phyloP scores from a whole-genome alignment of 257 asterid species.

The Prunella vulgaris region DNA sequence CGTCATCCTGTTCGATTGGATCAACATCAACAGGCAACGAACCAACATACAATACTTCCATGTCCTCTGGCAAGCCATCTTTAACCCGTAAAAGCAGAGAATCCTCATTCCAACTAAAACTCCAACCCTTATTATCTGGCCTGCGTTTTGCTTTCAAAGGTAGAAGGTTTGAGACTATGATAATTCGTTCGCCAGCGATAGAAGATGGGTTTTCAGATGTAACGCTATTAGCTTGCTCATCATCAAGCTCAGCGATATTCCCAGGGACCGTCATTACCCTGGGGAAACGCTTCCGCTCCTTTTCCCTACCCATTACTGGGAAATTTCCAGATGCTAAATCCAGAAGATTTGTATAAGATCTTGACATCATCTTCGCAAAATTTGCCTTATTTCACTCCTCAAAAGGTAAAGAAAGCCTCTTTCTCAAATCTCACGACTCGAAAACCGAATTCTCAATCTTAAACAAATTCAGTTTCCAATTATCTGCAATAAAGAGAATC shows the following conservation, averaged over 20 bases:
- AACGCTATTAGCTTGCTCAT: constrained; percentile 68
- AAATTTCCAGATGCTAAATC: constrained; percentile 88
- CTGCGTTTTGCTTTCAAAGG: constrained; percentile 74
- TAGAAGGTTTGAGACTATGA: constrained; percentile 67
- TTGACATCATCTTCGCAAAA: constrained; percentile 66
- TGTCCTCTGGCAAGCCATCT: constrained; percentile 81
- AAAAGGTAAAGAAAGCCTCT: neutral
- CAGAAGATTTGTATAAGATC: constrained; percentile 78
- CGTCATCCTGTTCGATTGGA: constrained; percentile 77
- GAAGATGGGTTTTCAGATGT: constrained; percentile 77
- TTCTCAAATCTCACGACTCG: constrained; percentile 27
- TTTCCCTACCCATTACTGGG: constrained; percentile 67
- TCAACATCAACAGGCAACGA: constrained; percentile 66
- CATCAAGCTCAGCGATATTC: constrained; percentile 68
- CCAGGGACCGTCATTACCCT: constrained; percentile 91
- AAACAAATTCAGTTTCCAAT: constrained; percentile 24
- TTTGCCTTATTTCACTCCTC: constrained; percentile 26
- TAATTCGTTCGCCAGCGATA: constrained; percentile 69
- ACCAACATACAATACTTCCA: constrained; percentile 79
- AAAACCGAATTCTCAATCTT: constrained; percentile 23
- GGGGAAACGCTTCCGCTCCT: constrained; percentile 60
- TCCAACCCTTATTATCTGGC: constrained; percentile 86
- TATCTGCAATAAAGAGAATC: constrained; percentile 37
- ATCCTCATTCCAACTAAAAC: constrained; percentile 79
- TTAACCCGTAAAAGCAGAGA: constrained; percentile 66